Evolutionary conservation across 2,329 filamentous ascomycete genomes (phyloP).

Genomic region (Fusarium xyrophilum): DNA sequence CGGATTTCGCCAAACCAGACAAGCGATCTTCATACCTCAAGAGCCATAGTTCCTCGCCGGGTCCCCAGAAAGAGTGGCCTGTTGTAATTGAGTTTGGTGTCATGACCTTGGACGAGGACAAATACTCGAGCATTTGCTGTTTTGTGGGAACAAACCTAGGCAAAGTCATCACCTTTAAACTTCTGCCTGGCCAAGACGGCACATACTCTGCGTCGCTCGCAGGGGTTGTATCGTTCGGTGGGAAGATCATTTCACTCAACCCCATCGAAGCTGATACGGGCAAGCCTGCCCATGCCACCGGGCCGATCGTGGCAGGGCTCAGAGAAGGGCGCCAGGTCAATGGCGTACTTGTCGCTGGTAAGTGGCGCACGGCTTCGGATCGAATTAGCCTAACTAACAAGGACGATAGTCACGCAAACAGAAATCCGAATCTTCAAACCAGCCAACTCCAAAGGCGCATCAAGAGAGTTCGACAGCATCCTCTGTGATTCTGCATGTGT

Average conservation of each 20-base stretch:
- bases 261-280: constrained; percentile 84
- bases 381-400: constrained; percentile 37
- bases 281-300: constrained; percentile 76
- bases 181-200: constrained; percentile 76
- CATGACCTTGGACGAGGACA: constrained; percentile 90
- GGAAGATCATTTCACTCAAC: constrained; percentile 74
- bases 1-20: constrained; percentile 77
- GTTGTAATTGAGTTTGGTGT: constrained; percentile 89
- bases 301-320: constrained; percentile 75
- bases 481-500: constrained; percentile 84
- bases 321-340: constrained; percentile 77
- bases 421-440: constrained; percentile 91
- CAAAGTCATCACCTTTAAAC: constrained; percentile 86
- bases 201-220: constrained; percentile 74
- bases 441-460: constrained; percentile 84
- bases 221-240: constrained; percentile 72
- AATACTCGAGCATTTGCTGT: constrained; percentile 91
- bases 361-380: constrained; percentile 39
- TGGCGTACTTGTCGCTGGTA: constrained; percentile 79
- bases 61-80: constrained; percentile 71
- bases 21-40: constrained; percentile 77
- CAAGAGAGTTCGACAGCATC: constrained; percentile 83
- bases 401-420: constrained; percentile 63
- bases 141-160: constrained; percentile 90
- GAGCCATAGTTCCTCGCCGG: constrained; percentile 45